phyloP scores from a whole-genome alignment of 78 protist genomes.

The Dictyostelium purpureum region DNA sequence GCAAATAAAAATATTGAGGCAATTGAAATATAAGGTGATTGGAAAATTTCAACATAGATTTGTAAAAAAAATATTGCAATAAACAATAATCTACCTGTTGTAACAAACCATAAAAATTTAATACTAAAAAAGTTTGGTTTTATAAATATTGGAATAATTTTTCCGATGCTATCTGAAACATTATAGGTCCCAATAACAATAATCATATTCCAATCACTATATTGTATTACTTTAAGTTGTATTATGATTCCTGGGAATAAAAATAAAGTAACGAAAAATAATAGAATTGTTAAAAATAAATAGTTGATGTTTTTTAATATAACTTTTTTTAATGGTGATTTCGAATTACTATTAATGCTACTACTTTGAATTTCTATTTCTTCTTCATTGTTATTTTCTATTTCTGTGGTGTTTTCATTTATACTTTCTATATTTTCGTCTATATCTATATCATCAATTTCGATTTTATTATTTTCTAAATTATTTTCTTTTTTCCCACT shows the following conservation, averaged over 20 bases:
- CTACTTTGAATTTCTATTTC: background rate
- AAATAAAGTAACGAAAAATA: constrained; percentile 17
- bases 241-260: constrained; percentile 43
- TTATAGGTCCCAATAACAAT: background rate
- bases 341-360: background rate
- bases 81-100: constrained; percentile 5
- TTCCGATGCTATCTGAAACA: constrained; percentile 47
- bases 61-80: constrained; percentile 27
- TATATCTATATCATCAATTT: too few relatives aligned
- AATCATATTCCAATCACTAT: constrained; percentile 33
- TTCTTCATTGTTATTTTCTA: background rate
- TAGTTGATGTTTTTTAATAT: too few relatives aligned
- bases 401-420: background rate
- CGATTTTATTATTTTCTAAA: too few relatives aligned
- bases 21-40: background rate
- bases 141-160: background rate
- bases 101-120: background rate
- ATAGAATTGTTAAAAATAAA: too few relatives aligned
- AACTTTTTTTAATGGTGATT: too few relatives aligned
- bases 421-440: background rate
- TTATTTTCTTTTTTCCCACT: too few relatives aligned
- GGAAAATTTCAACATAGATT: constrained; percentile 1
- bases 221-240: background rate
- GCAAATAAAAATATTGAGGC: constrained; percentile 16
- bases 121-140: background rate